Conservation (phyloP, 2,329 filamentous ascomycete genomes). For the Graphilbum ipis-grandicollis region DNA sequence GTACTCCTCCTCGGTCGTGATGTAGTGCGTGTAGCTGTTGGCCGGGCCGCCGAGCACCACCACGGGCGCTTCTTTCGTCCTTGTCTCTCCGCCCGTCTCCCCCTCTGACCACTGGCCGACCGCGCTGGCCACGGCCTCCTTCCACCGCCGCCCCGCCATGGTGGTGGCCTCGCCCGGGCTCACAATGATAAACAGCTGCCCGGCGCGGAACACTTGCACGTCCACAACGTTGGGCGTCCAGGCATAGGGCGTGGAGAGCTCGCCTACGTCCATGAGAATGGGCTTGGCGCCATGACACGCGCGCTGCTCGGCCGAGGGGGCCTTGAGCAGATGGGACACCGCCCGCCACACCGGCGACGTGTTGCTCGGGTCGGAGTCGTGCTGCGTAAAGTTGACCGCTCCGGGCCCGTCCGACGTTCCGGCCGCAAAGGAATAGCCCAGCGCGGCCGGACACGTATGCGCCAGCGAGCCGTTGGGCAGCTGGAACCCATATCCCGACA, state of each 20-base stretch:
- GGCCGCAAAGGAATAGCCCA: conserved; percentile 80
- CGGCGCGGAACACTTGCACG: conserved; percentile 68
- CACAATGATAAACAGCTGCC: conserved; percentile 69
- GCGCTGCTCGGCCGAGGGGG: conserved; percentile 51
- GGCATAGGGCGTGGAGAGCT: conserved; percentile 57
- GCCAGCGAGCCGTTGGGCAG: conserved; percentile 55
- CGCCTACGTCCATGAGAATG: conserved; percentile 75
- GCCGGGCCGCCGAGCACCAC: conserved; percentile 76
- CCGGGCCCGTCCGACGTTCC: conserved; percentile 83
- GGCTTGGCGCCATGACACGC: conserved; percentile 69
- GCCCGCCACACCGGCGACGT: conserved; percentile 58
- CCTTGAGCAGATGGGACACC: conserved; percentile 55
- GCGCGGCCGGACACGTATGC: conserved; percentile 63
- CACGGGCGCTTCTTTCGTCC: conserved; percentile 23
- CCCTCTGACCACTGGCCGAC: conserved; percentile 21
- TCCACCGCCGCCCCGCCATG: conserved; percentile 84
- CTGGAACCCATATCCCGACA: conserved; percentile 54
- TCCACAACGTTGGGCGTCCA: conserved; percentile 91
- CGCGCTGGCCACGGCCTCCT: conserved; percentile 44
- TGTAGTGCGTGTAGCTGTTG: conserved; percentile 56
- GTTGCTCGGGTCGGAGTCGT: conserved; percentile 51
- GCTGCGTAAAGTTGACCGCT: conserved; percentile 81
- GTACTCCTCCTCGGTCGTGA: conserved; percentile 28
- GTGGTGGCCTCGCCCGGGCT: conserved; percentile 79
- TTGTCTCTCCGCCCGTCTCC: no score